A percentile compares a stretch with the other conserved stretches of the same genome.
Conservation (phyloP, 352 stramenopile genomes). For the Phytophthora lateralis region DNA sequence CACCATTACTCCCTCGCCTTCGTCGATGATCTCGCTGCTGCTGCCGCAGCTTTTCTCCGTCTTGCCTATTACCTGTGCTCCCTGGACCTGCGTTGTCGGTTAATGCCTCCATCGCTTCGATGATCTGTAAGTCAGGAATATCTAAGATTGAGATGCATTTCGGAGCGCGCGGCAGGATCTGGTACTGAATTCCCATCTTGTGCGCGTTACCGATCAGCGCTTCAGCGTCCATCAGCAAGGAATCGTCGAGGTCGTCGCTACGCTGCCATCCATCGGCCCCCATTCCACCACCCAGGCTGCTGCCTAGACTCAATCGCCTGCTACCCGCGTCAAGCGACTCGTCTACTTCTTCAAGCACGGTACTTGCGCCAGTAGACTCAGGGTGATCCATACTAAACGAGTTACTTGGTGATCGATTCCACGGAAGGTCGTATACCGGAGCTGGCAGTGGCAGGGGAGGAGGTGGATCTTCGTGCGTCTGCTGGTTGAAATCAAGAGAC, state of each 20-base stretch:
- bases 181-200: conserved; percentile 73
- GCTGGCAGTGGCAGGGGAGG: conserved; percentile 17
- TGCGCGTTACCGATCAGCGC: conserved; percentile 72
- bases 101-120: conserved; percentile 49
- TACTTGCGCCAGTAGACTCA: conserved; percentile 33
- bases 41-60: conserved; percentile 26
- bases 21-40: conserved; percentile 31
- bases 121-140: conserved; percentile 71
- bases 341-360: conserved; percentile 33
- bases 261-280: conserved; percentile 29
- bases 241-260: conserved; percentile 50
- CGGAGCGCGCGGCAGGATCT: conserved; percentile 53
- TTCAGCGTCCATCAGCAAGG: conserved; percentile 66
- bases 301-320: conserved; percentile 30
- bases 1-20: conserved; percentile 26
- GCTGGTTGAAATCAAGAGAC: conserved; percentile 52
- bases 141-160: conserved; percentile 72
- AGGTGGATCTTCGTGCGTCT: conserved; percentile 38
- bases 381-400: conserved; percentile 29
- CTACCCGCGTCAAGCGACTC: conserved; percentile 26
- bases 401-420: conserved; percentile 53
- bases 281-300: conserved; percentile 28
- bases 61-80: conserved; percentile 8
- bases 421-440: conserved; percentile 59
- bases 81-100: conserved; percentile 19